Conservation (phyloP, 305 asterid genomes). For the Solanum chacoense region DNA sequence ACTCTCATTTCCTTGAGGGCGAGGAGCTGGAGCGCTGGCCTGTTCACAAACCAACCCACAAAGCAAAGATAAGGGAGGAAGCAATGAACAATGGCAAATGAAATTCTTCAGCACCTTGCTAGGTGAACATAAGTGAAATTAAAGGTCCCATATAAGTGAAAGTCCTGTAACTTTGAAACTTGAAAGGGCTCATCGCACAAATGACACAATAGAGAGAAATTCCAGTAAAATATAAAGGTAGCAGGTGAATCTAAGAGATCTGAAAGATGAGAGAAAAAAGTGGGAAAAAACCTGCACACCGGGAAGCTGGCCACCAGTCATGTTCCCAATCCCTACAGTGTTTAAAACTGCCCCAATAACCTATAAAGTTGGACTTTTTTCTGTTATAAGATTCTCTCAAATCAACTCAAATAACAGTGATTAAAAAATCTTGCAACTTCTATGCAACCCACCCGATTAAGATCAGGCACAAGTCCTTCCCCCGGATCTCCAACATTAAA, state of each 20-base stretch:
- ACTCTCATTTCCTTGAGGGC: constrained; percentile 42
- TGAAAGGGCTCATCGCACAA: not conserved
- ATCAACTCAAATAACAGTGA: not conserved
- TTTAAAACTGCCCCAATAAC: constrained; percentile 84
- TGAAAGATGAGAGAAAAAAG: not conserved
- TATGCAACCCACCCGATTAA: constrained; percentile 50
- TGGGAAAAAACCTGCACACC: constrained; percentile 42
- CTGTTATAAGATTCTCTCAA: not conserved
- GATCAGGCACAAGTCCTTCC: constrained; percentile 54
- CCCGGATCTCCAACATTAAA: constrained; percentile 73
- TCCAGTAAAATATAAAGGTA: not conserved
- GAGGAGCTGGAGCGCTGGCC: constrained; percentile 23
- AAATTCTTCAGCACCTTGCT: not conserved
- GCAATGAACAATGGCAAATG: not conserved
- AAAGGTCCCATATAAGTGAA: not conserved
- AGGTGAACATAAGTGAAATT: not conserved
- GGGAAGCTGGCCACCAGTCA: constrained; percentile 46
- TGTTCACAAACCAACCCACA: not conserved
- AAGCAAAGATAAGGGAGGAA: not conserved
- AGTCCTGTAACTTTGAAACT: not conserved
- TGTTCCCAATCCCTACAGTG: constrained; percentile 54
- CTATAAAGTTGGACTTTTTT: constrained; percentile 17
- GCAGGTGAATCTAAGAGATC: not conserved
- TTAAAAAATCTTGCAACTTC: not conserved
- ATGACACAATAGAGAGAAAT: not conserved